Evolutionary conservation across 768 basidiomycete species (phyloP).

Genomic region (Kwoniella botswanensis): DNA sequence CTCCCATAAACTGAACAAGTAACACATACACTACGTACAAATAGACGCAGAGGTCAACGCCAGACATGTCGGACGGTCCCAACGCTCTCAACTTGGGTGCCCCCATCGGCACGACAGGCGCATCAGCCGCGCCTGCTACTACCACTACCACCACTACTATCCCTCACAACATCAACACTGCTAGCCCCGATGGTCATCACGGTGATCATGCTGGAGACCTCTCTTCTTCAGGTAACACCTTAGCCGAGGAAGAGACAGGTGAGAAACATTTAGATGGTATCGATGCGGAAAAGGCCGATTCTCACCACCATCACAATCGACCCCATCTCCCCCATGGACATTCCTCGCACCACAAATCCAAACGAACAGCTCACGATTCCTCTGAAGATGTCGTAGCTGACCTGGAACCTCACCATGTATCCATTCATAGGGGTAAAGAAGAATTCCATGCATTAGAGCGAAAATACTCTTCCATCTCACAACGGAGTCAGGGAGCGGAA

Average conservation of each 20-base stretch:
- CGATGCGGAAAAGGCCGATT: slow-evolving; percentile 2
- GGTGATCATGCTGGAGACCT: slow-evolving; percentile 5
- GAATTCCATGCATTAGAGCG: slow-evolving; percentile 50
- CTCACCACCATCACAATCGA: not conserved
- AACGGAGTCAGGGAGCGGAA: slow-evolving; percentile 35
- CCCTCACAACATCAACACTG: not conserved
- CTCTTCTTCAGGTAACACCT: slow-evolving; percentile 32
- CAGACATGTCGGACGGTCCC: slow-evolving; percentile 16
- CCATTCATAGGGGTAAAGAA: slow-evolving; percentile 41
- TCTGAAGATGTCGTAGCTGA: slow-evolving; percentile 49
- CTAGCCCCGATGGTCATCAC: not conserved
- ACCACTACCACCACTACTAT: slow-evolving; percentile 10
- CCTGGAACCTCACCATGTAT: slow-evolving; percentile 39
- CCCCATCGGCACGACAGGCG: slow-evolving; percentile 17
- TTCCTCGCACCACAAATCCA: slow-evolving; percentile 6
- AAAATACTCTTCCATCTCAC: slow-evolving; percentile 44
- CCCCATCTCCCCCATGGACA: not conserved
- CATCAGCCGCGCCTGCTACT: not conserved
- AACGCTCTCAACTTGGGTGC: slow-evolving; percentile 16
- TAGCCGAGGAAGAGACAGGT: slow-evolving; percentile 17
- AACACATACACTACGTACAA: not conserved
- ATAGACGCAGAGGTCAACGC: slow-evolving; percentile 6
- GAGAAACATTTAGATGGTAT: slow-evolving; percentile 18
- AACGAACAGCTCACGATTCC: slow-evolving; percentile 32
- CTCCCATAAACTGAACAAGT: not conserved